phyloP scores from a whole-genome alignment of 257 asterid genomes.

The Capsicum rhomboideum region DNA sequence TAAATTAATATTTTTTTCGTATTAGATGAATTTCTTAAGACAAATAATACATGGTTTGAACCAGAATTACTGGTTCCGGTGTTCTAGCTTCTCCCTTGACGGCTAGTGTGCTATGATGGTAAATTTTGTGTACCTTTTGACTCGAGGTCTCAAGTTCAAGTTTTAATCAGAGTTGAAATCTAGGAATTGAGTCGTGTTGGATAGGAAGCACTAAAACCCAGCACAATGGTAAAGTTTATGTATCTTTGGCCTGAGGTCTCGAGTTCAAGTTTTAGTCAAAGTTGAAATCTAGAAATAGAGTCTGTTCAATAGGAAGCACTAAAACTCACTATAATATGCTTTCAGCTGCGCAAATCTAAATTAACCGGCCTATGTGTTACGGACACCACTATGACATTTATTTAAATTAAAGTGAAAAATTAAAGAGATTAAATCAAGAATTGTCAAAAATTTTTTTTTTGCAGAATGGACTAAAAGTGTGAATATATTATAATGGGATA shows the following conservation, averaged over 20 bases:
- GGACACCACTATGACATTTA: background rate
- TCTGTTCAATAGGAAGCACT: background rate
- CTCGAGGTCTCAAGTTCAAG: background rate
- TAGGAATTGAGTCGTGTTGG: background rate
- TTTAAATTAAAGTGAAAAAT: background rate
- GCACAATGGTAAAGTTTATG: background rate
- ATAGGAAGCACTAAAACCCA: background rate
- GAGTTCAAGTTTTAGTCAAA: background rate
- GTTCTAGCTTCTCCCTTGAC: too few relatives aligned
- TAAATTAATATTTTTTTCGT: too few relatives aligned
- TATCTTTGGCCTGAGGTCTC: background rate
- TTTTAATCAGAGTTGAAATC: background rate
- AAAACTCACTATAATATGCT: background rate
- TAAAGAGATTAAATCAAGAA: background rate
- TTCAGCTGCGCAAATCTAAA: background rate
- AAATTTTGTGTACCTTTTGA: background rate
- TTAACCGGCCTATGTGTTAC: background rate
- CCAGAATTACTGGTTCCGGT: too few relatives aligned
- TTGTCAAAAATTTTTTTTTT: background rate
- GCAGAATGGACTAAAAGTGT: background rate
- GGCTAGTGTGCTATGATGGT: background rate
- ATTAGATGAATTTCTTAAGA: too few relatives aligned
- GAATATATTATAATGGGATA: background rate
- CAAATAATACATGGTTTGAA: too few relatives aligned
- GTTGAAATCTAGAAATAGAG: background rate